phyloP scores from a whole-genome alignment of 2,329 filamentous ascomycete species.

The Zymoseptoria brevis region DNA sequence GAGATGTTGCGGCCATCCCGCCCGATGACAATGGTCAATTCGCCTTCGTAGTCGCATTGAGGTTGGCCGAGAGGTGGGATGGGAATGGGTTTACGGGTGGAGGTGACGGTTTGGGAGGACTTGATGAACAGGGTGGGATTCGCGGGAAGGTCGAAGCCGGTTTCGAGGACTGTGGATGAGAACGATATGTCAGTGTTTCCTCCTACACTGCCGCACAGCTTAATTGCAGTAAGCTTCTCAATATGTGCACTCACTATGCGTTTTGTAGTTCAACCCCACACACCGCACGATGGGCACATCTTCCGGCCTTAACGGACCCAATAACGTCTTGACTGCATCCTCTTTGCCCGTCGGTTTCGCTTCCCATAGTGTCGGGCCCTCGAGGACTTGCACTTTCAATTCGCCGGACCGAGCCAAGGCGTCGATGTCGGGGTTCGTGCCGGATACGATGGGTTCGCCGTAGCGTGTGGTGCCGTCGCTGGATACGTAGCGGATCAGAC shows the following conservation, averaged over 20 bases:
- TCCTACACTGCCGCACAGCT: not conserved
- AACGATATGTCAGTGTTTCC: not conserved
- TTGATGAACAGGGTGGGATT: conserved; percentile 71
- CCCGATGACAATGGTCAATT: conserved; percentile 66
- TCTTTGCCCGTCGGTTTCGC: conserved; percentile 48
- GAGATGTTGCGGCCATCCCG: conserved; percentile 58
- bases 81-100: conserved; percentile 59
- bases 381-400: conserved; percentile 47
- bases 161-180: conserved; percentile 28
- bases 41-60: conserved; percentile 69
- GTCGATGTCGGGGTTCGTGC: conserved; percentile 25
- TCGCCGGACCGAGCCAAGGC: conserved; percentile 32
- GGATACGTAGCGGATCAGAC: conserved; percentile 62
- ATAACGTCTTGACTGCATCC: conserved; percentile 46
- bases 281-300: conserved; percentile 52
- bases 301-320: conserved; percentile 44
- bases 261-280: conserved; percentile 53
- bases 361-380: conserved; percentile 36
- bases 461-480: conserved; percentile 64
- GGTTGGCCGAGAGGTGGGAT: conserved; percentile 59
- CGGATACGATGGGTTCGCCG: conserved; percentile 56
- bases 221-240: too few relatives aligned
- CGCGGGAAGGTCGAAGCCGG: conserved; percentile 59
- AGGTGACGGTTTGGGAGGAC: conserved; percentile 56
- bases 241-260: conserved; percentile 35